A percentile compares a stretch with the other conserved stretches of the same genome.
Conservation (phyloP, 1,284 basidiomycete genomes). For the Heliocybe sulcata region DNA sequence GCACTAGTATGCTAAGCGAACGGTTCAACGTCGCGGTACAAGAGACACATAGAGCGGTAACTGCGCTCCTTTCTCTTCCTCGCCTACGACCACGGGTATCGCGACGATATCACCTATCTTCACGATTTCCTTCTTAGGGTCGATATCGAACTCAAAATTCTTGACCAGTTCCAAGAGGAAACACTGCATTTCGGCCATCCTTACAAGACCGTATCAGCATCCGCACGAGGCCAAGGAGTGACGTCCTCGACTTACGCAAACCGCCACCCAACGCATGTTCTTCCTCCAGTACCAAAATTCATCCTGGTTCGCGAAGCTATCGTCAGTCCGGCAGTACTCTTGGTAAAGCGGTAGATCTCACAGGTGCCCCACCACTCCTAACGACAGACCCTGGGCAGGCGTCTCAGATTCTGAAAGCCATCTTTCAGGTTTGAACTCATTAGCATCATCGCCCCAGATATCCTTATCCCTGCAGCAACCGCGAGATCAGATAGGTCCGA, state of each 20-base stretch:
- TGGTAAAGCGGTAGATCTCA: too few relatives aligned
- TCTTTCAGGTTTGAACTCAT: background rate
- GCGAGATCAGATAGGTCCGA: background rate
- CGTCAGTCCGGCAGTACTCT: too few relatives aligned
- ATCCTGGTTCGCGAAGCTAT: too few relatives aligned
- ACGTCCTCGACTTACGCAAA: background rate
- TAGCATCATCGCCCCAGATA: background rate
- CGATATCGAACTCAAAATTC: conserved; percentile 6
- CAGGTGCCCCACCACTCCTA: background rate
- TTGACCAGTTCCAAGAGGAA: conserved; percentile 8
- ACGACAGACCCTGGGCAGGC: conserved; percentile 11
- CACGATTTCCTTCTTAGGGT: background rate
- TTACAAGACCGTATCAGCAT: background rate
- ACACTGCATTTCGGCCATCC: conserved; percentile 7
- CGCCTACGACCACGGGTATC: conserved; percentile 5
- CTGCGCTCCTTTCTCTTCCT: background rate
- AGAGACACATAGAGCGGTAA: too few relatives aligned
- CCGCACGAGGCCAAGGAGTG: background rate
- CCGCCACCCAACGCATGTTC: background rate
- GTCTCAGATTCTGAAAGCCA: conserved; percentile 12
- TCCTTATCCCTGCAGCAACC: background rate
- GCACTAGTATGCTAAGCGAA: too few relatives aligned
- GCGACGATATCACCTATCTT: conserved; percentile 4
- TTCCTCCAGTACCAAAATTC: background rate
- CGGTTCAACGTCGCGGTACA: too few relatives aligned